Conservation (phyloP, 768 basidiomycete genomes). For the Boletus rubropictus region DNA sequence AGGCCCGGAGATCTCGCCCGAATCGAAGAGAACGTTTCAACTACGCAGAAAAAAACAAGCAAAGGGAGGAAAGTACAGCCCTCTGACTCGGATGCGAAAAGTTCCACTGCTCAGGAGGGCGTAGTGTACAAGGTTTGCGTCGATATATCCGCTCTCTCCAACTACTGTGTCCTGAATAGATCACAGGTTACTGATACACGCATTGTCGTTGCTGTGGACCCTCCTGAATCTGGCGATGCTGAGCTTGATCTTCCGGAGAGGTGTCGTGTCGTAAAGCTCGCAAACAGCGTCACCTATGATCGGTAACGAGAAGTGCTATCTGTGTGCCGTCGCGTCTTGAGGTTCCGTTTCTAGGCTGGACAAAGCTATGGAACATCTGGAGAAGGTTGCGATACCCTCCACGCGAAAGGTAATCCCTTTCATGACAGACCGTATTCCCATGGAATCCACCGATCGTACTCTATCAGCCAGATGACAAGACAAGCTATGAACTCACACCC, state of each 20-base stretch:
- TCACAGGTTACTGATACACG: constrained; percentile 70
- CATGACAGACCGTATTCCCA: not conserved
- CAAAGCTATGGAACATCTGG: constrained; percentile 64
- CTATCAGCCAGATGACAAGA: constrained; percentile 37
- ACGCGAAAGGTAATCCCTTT: constrained; percentile 17
- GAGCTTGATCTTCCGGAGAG: constrained; percentile 81
- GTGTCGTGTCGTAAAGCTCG: constrained; percentile 80
- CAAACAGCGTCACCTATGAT: constrained; percentile 89
- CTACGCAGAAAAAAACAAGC: constrained; percentile 40
- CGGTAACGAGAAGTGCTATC: constrained; percentile 38
- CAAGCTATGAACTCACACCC: constrained; percentile 39
- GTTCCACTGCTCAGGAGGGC: constrained; percentile 50
- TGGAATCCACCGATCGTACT: not conserved
- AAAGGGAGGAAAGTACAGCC: constrained; percentile 37
- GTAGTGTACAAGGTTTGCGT: constrained; percentile 74
- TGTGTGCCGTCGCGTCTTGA: not conserved
- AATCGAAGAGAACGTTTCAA: constrained; percentile 64
- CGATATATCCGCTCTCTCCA: not conserved
- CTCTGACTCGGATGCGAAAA: constrained; percentile 36
- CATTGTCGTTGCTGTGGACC: constrained; percentile 75
- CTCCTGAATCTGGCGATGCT: constrained; percentile 50
- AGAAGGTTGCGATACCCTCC: constrained; percentile 36
- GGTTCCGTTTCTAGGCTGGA: constrained; percentile 66
- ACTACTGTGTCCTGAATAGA: not conserved
- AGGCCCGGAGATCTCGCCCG: constrained; percentile 88